Evolutionary conservation across 306 rosid genomes (phyloP).

Genomic region (Pachyrhizus erosus): DNA sequence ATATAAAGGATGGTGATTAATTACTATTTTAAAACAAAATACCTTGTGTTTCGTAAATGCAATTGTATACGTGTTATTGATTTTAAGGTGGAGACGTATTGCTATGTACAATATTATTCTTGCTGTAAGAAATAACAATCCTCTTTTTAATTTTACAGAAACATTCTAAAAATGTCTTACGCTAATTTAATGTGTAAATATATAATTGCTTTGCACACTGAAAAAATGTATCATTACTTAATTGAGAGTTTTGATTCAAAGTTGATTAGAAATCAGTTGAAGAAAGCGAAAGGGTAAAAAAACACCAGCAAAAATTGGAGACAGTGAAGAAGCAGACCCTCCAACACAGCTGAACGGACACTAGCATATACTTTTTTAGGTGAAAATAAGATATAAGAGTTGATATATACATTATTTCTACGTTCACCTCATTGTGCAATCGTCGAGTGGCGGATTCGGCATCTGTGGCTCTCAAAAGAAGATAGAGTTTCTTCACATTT

Average conservation of each 20-base stretch:
- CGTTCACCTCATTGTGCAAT: constrained; percentile 62
- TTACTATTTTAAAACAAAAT: too few relatives aligned
- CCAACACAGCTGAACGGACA: not conserved
- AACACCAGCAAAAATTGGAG: not conserved
- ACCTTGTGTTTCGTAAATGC: too few relatives aligned
- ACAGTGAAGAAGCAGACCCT: not conserved
- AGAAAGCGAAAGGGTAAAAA: not conserved
- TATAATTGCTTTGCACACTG: not conserved
- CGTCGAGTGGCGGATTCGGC: constrained; percentile 57
- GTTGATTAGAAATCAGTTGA: not conserved
- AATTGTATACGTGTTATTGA: too few relatives aligned
- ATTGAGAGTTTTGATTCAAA: not conserved
- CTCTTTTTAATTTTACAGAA: too few relatives aligned
- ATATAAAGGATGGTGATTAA: too few relatives aligned
- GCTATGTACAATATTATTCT: too few relatives aligned
- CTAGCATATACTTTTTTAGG: not conserved
- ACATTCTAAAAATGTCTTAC: too few relatives aligned
- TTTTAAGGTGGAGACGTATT: too few relatives aligned
- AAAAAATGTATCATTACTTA: not conserved
- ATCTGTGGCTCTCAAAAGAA: constrained; percentile 73
- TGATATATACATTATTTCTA: not conserved
- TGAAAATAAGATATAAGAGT: not conserved
- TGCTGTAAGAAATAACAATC: too few relatives aligned
- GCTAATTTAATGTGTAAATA: not conserved
- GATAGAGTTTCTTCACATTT: constrained; percentile 75